These are phyloP conservation scores for Polyporus tsugae DNA, from an alignment of 1,284 basidiomycete genomes.

Conservation along the genomic window DNA sequence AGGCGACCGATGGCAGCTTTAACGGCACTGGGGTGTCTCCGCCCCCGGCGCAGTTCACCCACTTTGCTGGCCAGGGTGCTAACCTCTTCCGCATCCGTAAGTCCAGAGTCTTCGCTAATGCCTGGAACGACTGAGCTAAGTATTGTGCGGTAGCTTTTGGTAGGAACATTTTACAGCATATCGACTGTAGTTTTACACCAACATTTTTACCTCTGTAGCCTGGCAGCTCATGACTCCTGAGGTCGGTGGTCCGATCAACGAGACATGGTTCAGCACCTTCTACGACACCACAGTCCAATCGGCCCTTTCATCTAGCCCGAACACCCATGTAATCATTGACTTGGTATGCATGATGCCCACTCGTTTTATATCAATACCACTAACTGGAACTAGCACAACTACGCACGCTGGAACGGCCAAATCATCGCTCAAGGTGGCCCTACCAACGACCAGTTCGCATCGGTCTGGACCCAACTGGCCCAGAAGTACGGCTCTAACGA, in stretches of 20 bases:
- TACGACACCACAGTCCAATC: conserved; percentile 60
- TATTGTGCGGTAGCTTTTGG: conserved; percentile 39
- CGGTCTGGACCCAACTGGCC: conserved; percentile 62
- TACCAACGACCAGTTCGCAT: conserved; percentile 58
- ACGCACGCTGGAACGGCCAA: conserved; percentile 57
- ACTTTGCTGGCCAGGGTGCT: conserved; percentile 54
- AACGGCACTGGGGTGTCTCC: conserved; percentile 47
- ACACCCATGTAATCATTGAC: conserved; percentile 61
- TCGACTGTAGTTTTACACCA: background rate
- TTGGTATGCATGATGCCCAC: conserved; percentile 34
- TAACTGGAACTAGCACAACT: conserved; percentile 51
- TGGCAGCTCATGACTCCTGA: conserved; percentile 63
- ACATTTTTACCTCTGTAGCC: conserved; percentile 33
- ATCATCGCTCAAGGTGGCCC: conserved; percentile 65
- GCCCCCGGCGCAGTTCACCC: conserved; percentile 50
- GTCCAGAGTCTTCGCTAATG: conserved; percentile 18
- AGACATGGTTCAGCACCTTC: conserved; percentile 49
- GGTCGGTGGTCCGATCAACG: conserved; percentile 55
- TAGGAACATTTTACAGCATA: conserved; percentile 23
- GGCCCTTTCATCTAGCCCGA: conserved; percentile 50
- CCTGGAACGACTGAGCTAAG: background rate
- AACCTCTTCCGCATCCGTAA: conserved; percentile 57
- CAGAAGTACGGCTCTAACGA: conserved; percentile 56
- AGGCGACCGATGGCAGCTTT: conserved; percentile 54
- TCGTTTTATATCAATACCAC: background rate